Evolutionary conservation across 179 eudicot species (phyloP).

Genomic region (Spergularia azorica): DNA sequence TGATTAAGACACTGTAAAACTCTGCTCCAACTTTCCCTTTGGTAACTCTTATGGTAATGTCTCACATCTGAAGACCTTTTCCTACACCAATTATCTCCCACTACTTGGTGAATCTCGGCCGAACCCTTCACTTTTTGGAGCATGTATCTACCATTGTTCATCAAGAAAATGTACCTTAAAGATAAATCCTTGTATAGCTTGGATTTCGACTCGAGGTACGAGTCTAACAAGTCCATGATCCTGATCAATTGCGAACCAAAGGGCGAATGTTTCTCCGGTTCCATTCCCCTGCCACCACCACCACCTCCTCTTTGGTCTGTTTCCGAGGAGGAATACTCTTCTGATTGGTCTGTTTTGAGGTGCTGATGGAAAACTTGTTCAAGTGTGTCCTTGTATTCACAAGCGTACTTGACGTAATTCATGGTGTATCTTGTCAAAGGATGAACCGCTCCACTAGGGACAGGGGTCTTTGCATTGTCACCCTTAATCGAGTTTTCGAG

Average conservation of each 20-base stretch:
- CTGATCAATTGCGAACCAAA: conserved; percentile 47
- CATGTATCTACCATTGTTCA: conserved; percentile 83
- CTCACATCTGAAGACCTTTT: conserved; percentile 61
- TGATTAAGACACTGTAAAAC: conserved; percentile 48
- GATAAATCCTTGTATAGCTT: conserved; percentile 62
- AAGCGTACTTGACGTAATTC: conserved; percentile 69
- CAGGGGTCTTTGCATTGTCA: conserved; percentile 60
- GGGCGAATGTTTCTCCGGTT: conserved; percentile 40
- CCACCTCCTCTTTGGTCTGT: conserved; percentile 3
- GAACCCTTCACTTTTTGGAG: conserved; percentile 67
- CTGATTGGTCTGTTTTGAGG: conserved; percentile 31
- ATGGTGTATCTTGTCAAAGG: conserved; percentile 80
- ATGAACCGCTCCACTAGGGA: conserved; percentile 84
- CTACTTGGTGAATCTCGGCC: conserved; percentile 42
- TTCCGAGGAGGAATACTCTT: conserved; percentile 12
- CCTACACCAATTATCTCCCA: conserved; percentile 68
- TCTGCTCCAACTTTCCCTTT: conserved; percentile 68
- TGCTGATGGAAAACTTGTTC: conserved; percentile 68
- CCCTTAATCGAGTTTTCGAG: conserved; percentile 71
- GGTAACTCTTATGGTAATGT: conserved; percentile 63
- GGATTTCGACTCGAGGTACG: conserved; percentile 60
- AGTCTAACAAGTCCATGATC: conserved; percentile 66
- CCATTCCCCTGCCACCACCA: background rate
- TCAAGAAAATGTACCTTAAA: conserved; percentile 60
- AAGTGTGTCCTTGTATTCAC: conserved; percentile 63